Percentiles rank a stretch among this genome's conserved stretches.
Conservation (phyloP, 306 rosid genomes). For the Pyrus communis region DNA sequence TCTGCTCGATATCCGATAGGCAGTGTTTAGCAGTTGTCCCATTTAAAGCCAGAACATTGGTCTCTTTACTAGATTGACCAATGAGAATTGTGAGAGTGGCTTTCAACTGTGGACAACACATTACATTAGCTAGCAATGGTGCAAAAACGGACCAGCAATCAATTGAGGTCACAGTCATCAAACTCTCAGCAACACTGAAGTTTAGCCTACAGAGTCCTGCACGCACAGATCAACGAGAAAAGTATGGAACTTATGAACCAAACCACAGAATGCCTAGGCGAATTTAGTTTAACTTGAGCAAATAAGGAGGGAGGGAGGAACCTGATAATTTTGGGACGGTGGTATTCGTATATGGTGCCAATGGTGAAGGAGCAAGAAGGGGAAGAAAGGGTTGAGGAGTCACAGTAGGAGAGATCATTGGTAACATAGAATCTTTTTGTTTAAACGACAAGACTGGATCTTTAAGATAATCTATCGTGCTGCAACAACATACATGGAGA, state of each 20-base stretch:
- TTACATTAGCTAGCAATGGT: conserved; percentile 74
- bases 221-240: conserved; percentile 12
- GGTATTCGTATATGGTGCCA: conserved; percentile 72
- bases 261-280: not conserved
- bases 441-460: conserved; percentile 21
- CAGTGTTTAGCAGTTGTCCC: conserved; percentile 57
- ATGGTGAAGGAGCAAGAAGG: conserved; percentile 87
- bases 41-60: conserved; percentile 62
- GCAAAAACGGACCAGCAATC: conserved; percentile 90
- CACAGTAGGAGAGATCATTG: conserved; percentile 56
- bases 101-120: conserved; percentile 94
- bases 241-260: not conserved
- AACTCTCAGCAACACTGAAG: conserved; percentile 65
- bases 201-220: conserved; percentile 73
- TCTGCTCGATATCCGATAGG: conserved; percentile 79
- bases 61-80: conserved; percentile 76
- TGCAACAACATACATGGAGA: conserved; percentile 32
- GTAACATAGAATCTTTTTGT: conserved; percentile 39
- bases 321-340: conserved; percentile 83
- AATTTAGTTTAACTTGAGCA: conserved; percentile 4
- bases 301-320: conserved; percentile 7
- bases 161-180: conserved; percentile 67
- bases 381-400: conserved; percentile 86
- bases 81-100: conserved; percentile 86
- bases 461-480: conserved; percentile 20